phyloP scores from a whole-genome alignment of 2,329 filamentous ascomycete genomes.

The Penicillium digitatum region DNA sequence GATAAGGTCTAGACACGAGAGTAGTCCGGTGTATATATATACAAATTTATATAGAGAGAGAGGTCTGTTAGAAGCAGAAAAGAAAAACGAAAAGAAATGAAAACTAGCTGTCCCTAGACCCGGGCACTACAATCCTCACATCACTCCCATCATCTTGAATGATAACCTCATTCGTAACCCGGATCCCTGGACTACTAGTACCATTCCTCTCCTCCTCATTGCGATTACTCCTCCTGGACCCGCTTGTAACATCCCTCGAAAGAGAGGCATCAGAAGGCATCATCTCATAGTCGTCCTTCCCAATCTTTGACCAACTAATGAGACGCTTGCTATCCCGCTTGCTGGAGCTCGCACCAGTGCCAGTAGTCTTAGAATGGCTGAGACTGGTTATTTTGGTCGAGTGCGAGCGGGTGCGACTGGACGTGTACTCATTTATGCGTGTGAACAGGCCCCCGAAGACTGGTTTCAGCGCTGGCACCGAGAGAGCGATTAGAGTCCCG shows the following conservation, averaged over 20 bases:
- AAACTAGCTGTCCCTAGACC: background rate
- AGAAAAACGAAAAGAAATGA: background rate
- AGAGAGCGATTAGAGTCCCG: slow-evolving; percentile 50
- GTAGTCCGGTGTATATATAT: background rate
- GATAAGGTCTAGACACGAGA: too few relatives aligned
- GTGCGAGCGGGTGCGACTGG: slow-evolving; percentile 20
- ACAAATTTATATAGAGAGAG: too few relatives aligned
- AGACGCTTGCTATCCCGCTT: slow-evolving; percentile 23
- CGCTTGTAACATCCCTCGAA: slow-evolving; percentile 1
- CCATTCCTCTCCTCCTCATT: background rate
- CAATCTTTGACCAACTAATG: slow-evolving; percentile 20
- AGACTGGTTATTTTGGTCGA: slow-evolving; percentile 12
- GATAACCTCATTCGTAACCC: slow-evolving; percentile 25
- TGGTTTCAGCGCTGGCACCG: slow-evolving; percentile 50
- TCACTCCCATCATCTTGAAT: background rate
- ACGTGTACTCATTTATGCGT: slow-evolving; percentile 22
- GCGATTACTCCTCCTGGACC: background rate
- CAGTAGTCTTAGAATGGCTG: slow-evolving; percentile 11
- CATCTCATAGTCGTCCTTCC: slow-evolving; percentile 27
- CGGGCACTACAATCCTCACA: background rate
- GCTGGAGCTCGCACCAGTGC: slow-evolving; percentile 13
- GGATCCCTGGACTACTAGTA: slow-evolving; percentile 14
- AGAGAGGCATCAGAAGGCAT: slow-evolving; percentile 26
- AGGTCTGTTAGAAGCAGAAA: background rate
- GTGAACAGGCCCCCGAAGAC: slow-evolving; percentile 36